A percentile compares a stretch with the other conserved stretches of the same genome.
phyloP scores from a whole-genome alignment of 1,284 basidiomycete species.

The Apiotrichum laibachii region DNA sequence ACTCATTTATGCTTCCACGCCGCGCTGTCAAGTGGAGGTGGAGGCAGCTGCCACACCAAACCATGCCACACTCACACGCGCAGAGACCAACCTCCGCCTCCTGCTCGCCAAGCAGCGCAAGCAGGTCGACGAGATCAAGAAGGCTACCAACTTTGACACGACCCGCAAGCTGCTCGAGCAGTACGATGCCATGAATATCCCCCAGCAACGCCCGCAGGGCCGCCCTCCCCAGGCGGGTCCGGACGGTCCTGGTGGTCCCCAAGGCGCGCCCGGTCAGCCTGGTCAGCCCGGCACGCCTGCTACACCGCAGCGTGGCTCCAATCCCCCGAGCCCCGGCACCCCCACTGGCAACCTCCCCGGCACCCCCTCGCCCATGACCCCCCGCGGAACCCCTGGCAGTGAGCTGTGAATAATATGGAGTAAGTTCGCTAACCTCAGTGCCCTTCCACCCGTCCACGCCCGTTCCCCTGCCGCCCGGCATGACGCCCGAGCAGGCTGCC shows the following conservation, averaged over 20 bases:
- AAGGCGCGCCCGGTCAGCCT: not conserved
- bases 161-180: conserved; percentile 85
- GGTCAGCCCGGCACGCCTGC: not conserved
- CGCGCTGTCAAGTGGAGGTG: too few relatives aligned
- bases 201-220: not conserved
- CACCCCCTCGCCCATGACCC: not conserved
- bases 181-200: conserved; percentile 64
- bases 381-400: conserved; percentile 30
- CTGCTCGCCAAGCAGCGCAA: conserved; percentile 76
- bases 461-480: conserved; percentile 31
- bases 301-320: conserved; percentile 1
- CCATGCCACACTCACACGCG: not conserved
- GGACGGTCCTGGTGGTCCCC: not conserved
- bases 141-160: conserved; percentile 91
- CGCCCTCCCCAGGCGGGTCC: not conserved
- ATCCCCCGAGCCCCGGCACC: conserved; percentile 23
- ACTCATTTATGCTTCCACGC: too few relatives aligned
- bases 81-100: conserved; percentile 74
- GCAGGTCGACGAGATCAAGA: conserved; percentile 95
- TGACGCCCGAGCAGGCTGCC: conserved; percentile 46
- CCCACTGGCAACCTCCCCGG: conserved; percentile 20
- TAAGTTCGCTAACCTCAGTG: not conserved
- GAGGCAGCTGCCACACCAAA: too few relatives aligned
- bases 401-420: conserved; percentile 10
- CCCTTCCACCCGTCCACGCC: conserved; percentile 20